A percentile compares a stretch with the other conserved stretches of the same genome.
Evolutionary conservation across 2,329 filamentous ascomycete genomes (phyloP).

Genomic region (Penicillium sp.): DNA sequence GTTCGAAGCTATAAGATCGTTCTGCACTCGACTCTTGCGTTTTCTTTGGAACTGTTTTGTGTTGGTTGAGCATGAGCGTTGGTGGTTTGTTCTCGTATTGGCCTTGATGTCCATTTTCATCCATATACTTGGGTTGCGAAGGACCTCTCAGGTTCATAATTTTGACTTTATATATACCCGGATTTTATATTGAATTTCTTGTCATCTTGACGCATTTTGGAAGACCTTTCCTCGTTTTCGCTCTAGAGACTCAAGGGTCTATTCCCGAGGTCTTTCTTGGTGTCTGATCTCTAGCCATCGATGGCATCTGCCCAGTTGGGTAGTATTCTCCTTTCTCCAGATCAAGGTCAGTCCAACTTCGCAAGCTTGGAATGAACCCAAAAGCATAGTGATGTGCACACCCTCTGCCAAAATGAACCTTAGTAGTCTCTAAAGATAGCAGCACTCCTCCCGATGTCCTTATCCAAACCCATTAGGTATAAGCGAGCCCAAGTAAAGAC

Average conservation of each 20-base stretch:
- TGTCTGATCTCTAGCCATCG: too few relatives aligned
- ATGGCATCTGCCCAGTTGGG: too few relatives aligned
- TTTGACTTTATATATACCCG: slow-evolving; percentile 17
- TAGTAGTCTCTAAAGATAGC: slow-evolving; percentile 10
- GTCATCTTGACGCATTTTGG: slow-evolving; percentile 5
- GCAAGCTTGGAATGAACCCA: neutral
- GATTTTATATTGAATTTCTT: slow-evolving; percentile 5
- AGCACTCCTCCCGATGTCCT: neutral
- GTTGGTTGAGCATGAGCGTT: slow-evolving; percentile 20
- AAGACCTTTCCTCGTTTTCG: neutral
- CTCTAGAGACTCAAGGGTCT: neutral
- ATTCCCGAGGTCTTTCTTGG: neutral
- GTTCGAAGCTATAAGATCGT: neutral
- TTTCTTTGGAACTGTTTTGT: slow-evolving; percentile 1
- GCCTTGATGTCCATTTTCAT: neutral
- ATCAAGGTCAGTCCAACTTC: too few relatives aligned
- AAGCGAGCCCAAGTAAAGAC: neutral
- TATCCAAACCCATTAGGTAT: neutral
- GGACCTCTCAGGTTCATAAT: neutral
- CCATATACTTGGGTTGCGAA: neutral
- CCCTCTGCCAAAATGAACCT: neutral
- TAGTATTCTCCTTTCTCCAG: too few relatives aligned
- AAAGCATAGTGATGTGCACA: neutral
- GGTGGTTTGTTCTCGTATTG: slow-evolving; percentile 1
- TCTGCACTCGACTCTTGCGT: slow-evolving; percentile 4